Evolutionary conservation across 441 rosid genomes (phyloP), one percentile per base, ranked within the genome.

Genomic region (Dalechampia spathulata): DNA sequence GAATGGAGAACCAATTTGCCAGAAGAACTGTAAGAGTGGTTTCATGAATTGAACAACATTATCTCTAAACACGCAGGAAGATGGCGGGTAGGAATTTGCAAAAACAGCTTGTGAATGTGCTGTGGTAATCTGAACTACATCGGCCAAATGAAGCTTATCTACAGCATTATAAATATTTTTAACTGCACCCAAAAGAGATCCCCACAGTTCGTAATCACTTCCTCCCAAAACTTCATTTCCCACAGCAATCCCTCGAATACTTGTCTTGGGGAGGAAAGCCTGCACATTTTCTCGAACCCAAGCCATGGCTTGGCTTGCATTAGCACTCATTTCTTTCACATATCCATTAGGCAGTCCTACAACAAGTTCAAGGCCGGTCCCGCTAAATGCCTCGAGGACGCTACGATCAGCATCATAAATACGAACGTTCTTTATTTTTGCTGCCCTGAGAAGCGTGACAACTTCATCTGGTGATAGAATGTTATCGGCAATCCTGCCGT

Each of bases 71-170:
- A 82, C 54, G 68, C 95, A 86, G 0, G 91, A 82, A 0, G 95
- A 86, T 0, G 95, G 95, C 2, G 95, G 95, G 27, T 68, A 86
- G 14, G 95, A 91, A 44, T 86, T 56, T 48, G 64, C 61, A 61
- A 91, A 88, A 69, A 91, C 98, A 26, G 93, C 93, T 52, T 81
- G 88, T 2, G 98, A 91, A 68, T 91, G 96, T 44, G 98, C 75
- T 1, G 98, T 88, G 0, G 88, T 76, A 66, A 91, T 74, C 75
- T 88, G 98, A 70, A 91, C 81, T 0, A 58, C 60, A n/a, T 74
- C 69, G 57, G 79, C 78, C 38, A 90, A 72, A 48, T 73, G 34
- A 64, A 90, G 77, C 68, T 78, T 72, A 52, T 74, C 52, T 25
- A 86, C 15, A 28, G 96, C 96, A 60, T 68, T 72, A 68, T 88